Base-by-base conservation (phyloP, 1,284 basidiomycete genomes). In the Trametes versicolor region DNA sequence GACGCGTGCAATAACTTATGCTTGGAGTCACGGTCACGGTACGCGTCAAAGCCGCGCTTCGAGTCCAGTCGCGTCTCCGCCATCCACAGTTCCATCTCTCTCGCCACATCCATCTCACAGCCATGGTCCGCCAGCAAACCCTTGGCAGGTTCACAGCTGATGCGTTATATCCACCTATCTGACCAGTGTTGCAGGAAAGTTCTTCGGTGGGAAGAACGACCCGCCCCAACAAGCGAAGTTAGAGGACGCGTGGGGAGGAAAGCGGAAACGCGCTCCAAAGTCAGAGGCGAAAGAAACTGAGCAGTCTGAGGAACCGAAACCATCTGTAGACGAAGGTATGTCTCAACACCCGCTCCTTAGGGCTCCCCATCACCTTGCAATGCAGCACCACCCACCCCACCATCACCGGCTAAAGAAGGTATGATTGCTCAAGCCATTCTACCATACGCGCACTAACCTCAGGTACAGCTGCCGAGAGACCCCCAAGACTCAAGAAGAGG, bases 121-220 rank as follows among this genome's bases (percentile, higher is more conserved):
- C 49, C 45, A 92, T 92, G 90, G 82, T 82, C 61, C 83, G 88
- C 71, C 91, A 93, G 76, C 88, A 88, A 76, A 92, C 91, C 2
- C 81, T 93, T 50, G 87, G 91, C 89, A 79, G 72, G 32, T 9
- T 13, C 17, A 23, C 6, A 36, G 21, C 10, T 2, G 4, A 19
- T 36, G 32, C 15, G 10, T 4, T 17, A 32, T 17, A 48, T 70
- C 60, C 58, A 39, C 36, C 37, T 59, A 29, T 50, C 56, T 34
- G 25, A 6, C 21, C 15, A 3, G 21, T 34, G 3, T 21, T 32
- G 36, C 72, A 90, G 89, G 84, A 43, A 92, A 86, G 72, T 93
- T 91, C 82, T 87, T 93, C 68, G 81, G 83, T 58, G 90, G 92
- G 88, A 89, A 92, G 0, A 83, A 84, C 67, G 82, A 67, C 21